Evolutionary conservation across 202 grass and related monocot genomes (phyloP), one percentile per base, ranked within the genome.

Genomic region (Zizania palustris): DNA sequence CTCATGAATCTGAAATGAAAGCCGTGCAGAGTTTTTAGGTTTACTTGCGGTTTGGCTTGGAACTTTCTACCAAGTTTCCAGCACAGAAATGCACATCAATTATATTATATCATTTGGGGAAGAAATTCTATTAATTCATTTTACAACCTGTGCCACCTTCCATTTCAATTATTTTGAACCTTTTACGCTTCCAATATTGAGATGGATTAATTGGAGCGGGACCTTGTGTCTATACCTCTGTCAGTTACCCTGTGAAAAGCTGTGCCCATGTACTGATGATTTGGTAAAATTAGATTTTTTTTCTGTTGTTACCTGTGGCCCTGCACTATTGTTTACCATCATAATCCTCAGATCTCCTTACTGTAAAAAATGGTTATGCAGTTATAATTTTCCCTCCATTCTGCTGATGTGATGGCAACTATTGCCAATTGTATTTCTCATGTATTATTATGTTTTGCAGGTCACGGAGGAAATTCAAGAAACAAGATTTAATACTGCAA

Each of bases 401-500:
- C 0, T 37, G 64, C 41, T 63, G 69, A 63, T 69, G 45, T 64
- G 44, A 67, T 67, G 49, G 56, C 46, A 46, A 73, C 43, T 49
- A 59, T 63, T 77, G 33, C 69, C 11, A 19, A 35, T 80, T 49
- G 40, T 75, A 22, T 28, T 6, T 75, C 36, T 42, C 21, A 3
- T 58, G 11, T 74, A 70, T 60, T 46, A 62, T 80, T 88, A 65
- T 83, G 5, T 18, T 88, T 80, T 83, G 48, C 46, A 93, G 95
- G 91, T 95, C 43, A 72, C 85, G 3, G 91, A 95, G 75, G 95
- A 98, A 87, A 92, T 98, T 75, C 65, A 95, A 55, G 95, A 92
- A 90, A 98, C 91, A 87, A 95, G 95, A 82, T 95, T 95, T 83
- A 98, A 98, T 66, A 94, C 91, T 33, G 95, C 86, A 69, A 97